Evolutionary conservation across 2,329 filamentous ascomycete genomes (phyloP).

Genomic region (Dothidotthia symphoricarpi): DNA sequence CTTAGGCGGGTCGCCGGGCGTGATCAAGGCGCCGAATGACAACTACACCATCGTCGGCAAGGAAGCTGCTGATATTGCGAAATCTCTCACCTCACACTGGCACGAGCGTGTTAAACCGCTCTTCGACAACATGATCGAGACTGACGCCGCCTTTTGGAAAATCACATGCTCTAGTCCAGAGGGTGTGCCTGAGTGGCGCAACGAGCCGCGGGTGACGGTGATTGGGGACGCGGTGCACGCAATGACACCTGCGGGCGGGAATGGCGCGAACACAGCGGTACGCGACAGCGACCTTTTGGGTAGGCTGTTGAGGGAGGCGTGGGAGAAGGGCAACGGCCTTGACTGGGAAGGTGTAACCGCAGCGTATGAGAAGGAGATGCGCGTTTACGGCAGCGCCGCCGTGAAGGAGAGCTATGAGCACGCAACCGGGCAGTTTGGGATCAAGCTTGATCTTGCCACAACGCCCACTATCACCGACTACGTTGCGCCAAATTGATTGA

Average conservation of each 20-base stretch:
- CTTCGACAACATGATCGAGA: constrained; percentile 58
- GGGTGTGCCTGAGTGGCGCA: constrained; percentile 61
- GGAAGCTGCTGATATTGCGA: constrained; percentile 59
- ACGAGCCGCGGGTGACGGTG: constrained; percentile 52
- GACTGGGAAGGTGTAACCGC: constrained; percentile 37
- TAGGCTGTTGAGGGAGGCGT: constrained; percentile 36
- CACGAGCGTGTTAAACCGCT: constrained; percentile 56
- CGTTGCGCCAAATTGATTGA: constrained; percentile 14
- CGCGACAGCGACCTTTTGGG: constrained; percentile 45
- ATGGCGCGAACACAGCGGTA: constrained; percentile 49
- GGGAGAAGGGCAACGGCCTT: constrained; percentile 19
- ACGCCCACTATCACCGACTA: constrained; percentile 19
- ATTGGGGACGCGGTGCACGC: constrained; percentile 49
- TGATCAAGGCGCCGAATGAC: constrained; percentile 59
- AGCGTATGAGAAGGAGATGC: constrained; percentile 41
- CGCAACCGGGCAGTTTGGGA: constrained; percentile 15
- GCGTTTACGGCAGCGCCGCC: constrained; percentile 35
- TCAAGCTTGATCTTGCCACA: constrained; percentile 18
- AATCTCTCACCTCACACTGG: constrained; percentile 55
- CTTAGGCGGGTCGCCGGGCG: constrained; percentile 57
- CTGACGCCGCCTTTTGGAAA: constrained; percentile 64
- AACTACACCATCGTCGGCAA: constrained; percentile 59
- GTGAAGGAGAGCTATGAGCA: constrained; percentile 55
- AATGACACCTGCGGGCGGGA: constrained; percentile 49
- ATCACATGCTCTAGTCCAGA: constrained; percentile 62